Conservation (phyloP, 495 filamentous ascomycete genomes). For the Penicillium turbatum region DNA sequence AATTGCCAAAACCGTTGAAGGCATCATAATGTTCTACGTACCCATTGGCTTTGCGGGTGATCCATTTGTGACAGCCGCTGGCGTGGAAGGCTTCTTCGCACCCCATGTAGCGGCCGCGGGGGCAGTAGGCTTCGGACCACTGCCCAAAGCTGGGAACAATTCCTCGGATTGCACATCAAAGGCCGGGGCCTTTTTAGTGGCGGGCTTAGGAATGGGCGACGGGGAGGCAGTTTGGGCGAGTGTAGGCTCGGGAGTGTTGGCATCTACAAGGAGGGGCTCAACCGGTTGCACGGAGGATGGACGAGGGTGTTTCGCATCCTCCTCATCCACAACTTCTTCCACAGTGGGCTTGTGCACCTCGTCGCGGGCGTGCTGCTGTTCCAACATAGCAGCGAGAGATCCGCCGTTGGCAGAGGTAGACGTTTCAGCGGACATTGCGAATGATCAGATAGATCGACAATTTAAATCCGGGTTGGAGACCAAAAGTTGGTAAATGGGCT, state of each 20-base stretch:
- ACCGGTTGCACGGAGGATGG: conserved; percentile 43
- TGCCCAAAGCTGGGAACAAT: conserved; percentile 82
- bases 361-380: conserved; percentile 67
- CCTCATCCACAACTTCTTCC: conserved; percentile 77
- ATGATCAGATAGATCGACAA: conserved; percentile 1
- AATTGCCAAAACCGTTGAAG: background rate
- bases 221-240: conserved; percentile 19
- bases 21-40: conserved; percentile 18
- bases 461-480: conserved; percentile 1
- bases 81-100: conserved; percentile 50
- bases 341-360: conserved; percentile 64
- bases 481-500: conserved; percentile 3
- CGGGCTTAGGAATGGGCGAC: conserved; percentile 33
- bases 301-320: conserved; percentile 60
- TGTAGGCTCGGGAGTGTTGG: conserved; percentile 15
- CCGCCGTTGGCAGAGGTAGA: conserved; percentile 37
- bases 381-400: conserved; percentile 67
- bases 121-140: conserved; percentile 58
- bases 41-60: conserved; percentile 41
- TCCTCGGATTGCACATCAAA: conserved; percentile 85
- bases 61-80: conserved; percentile 60
- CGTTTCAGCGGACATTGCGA: conserved; percentile 47
- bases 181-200: conserved; percentile 40
- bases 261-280: conserved; percentile 20
- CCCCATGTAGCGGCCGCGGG: conserved; percentile 68